Percentiles rank a stretch among this genome's conserved stretches.
Evolutionary conservation across 768 basidiomycete genomes (phyloP).

Genomic region (Atractiella rhizophila): DNA sequence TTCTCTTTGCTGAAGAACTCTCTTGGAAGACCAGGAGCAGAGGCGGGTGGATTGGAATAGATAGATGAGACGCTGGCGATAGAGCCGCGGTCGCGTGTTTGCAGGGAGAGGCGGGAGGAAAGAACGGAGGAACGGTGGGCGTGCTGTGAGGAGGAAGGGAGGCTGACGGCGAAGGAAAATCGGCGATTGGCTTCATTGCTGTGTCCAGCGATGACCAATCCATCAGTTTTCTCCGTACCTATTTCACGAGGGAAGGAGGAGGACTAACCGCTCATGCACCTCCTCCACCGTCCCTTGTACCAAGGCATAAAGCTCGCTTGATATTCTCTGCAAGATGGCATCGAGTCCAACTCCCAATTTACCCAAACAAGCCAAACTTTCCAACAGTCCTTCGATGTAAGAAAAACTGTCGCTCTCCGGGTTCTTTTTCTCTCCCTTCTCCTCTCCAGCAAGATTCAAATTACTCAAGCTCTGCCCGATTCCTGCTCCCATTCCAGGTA

Average conservation of each 20-base stretch:
- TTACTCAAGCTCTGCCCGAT: neutral
- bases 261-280: conserved; percentile 54
- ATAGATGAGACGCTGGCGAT: neutral
- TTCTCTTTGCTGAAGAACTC: conserved; percentile 22
- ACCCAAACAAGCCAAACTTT: conserved; percentile 75
- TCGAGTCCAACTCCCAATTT: conserved; percentile 66
- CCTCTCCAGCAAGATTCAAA: neutral
- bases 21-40: conserved; percentile 1
- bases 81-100: neutral
- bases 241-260: neutral
- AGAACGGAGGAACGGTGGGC: neutral
- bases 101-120: neutral
- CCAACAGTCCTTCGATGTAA: conserved; percentile 75
- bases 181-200: no score
- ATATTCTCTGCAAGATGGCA: conserved; percentile 51
- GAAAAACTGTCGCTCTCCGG: conserved; percentile 80
- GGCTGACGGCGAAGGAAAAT: no score
- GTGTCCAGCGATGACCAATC: no score
- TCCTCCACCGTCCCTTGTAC: conserved; percentile 73
- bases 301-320: conserved; percentile 54
- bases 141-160: no score
- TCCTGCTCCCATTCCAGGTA: neutral
- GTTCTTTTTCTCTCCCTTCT: conserved; percentile 24
- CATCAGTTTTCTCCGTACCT: neutral
- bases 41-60: neutral